Base-by-base conservation (phyloP, 2,329 filamentous ascomycete species). In the Trichoderma asperellum region DNA sequence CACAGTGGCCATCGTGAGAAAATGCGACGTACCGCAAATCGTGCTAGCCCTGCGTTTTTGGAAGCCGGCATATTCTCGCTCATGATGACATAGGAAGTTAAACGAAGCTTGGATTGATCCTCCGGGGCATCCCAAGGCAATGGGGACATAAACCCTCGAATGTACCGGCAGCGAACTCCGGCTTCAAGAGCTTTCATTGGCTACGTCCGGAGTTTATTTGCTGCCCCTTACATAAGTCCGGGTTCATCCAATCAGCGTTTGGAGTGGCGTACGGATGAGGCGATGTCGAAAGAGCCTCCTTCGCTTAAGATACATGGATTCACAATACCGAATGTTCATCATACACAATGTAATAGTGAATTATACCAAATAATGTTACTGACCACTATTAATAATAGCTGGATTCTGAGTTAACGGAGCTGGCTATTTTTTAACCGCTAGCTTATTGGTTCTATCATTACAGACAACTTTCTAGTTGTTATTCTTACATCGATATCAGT, bases 21-120 rank as follows among this genome's bases (percentile, higher is more conserved):
- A 52, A 29, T 53, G 12, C 43, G 18, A 62, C 60, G 43, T 52
- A 62, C 60, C 43, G 60, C 60, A 24, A 62, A 62, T 6, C 60
- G 60, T 62, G 60, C 60, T 62, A 52, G 24, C 8, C 60, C 43
- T 14, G 43, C 43, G 2, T 52, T 21, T 35, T 62, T 52, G n/a
- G 60, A n/a, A 6, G n/a, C n/a, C 35, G 60, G 29, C 14, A 52
- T 62, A 37, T 62, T 62, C 43, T 18, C 12, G 8, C 32, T 53
- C 60, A 62, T 62, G 12, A 21, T 62, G 29, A 12, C 8, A 29
- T 29, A 8, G 43, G 24, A 24, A 21, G 43, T 52, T 47, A n/a
- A 43, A 52, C 43, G 43, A 37, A 52, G 60, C 34, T 60, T 43
- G 49, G 24, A 14, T 62, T 52, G 32, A 12, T 62, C 34, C 29